Conservation (phyloP, 768 basidiomycete genomes). For the Favolaschia claudopus region DNA sequence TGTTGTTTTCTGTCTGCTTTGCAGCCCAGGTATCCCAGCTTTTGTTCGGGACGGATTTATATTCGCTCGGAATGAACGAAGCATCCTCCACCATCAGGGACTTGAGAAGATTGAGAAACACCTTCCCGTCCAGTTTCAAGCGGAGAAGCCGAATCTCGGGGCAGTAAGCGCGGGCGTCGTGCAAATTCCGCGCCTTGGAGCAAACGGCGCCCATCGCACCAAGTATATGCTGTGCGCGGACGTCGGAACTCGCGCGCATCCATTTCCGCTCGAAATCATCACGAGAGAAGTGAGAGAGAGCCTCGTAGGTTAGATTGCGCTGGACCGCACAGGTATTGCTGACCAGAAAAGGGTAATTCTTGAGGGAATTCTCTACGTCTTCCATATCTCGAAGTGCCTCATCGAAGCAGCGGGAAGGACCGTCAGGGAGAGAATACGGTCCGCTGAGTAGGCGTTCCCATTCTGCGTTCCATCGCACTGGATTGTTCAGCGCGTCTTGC, state of each 20-base stretch:
- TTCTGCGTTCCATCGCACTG: too few species aligned
- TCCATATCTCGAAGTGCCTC: too few species aligned
- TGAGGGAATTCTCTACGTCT: too few species aligned
- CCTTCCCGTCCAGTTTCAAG: neutral
- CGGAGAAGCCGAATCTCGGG: neutral
- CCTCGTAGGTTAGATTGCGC: slow-evolving; percentile 8
- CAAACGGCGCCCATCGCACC: slow-evolving; percentile 2
- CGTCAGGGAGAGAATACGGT: too few species aligned
- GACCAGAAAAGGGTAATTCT: neutral
- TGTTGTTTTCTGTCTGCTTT: too few species aligned
- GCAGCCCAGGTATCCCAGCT: neutral
- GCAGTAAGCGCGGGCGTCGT: neutral
- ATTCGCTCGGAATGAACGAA: neutral
- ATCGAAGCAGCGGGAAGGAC: too few species aligned
- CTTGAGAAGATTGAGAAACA: slow-evolving; percentile 1
- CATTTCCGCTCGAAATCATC: slow-evolving; percentile 13
- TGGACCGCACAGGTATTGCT: slow-evolving; percentile 20
- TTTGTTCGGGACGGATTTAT: too few species aligned
- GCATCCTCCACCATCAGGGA: slow-evolving; percentile 2
- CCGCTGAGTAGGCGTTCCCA: too few species aligned
- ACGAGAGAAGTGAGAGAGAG: slow-evolving; percentile 1
- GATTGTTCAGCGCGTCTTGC: too few species aligned
- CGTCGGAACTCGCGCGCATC: slow-evolving; percentile 4
- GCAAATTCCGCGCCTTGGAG: slow-evolving; percentile 5
- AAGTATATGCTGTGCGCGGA: slow-evolving; percentile 9